Evolutionary conservation across 140 eudicot genomes (phyloP).

Genomic region (Ambrosia hybrid): DNA sequence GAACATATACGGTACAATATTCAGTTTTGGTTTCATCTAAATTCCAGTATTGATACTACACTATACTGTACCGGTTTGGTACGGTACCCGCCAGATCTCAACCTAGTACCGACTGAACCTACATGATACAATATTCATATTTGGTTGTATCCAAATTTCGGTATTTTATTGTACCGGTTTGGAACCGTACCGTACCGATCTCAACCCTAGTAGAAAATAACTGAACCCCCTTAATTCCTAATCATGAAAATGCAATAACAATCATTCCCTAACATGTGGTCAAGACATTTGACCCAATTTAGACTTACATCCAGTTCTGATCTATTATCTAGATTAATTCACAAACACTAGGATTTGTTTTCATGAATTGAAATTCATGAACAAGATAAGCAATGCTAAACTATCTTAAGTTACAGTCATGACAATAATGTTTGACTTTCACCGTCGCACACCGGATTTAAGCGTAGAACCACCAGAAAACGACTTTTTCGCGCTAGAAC

Average conservation of each 20-base stretch:
- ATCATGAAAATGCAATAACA: background rate
- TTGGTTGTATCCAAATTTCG: no score
- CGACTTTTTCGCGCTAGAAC: slow-evolving; percentile 28
- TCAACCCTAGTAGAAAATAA: background rate
- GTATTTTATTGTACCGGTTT: no score
- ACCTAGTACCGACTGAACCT: no score
- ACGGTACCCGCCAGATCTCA: no score
- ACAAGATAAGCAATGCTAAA: slow-evolving; percentile 4
- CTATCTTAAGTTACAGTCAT: slow-evolving; percentile 25
- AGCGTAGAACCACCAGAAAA: slow-evolving; percentile 23
- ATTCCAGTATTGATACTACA: no score
- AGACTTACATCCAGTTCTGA: slow-evolving; percentile 20
- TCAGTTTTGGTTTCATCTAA: no score
- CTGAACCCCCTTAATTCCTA: no score
- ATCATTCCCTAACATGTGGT: slow-evolving; percentile 7
- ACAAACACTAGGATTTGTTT: slow-evolving; percentile 19
- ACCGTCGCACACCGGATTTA: slow-evolving; percentile 25
- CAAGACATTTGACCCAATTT: slow-evolving; percentile 26
- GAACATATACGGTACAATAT: no score
- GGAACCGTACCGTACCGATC: no score
- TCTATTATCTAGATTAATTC: slow-evolving; percentile 12
- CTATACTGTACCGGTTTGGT: no score
- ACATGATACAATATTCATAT: no score
- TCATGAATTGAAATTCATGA: slow-evolving; percentile 23
- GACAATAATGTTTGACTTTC: slow-evolving; percentile 9